Conservation (phyloP, 2,329 filamentous ascomycete genomes). For the Raffaelea deltoideospora region DNA sequence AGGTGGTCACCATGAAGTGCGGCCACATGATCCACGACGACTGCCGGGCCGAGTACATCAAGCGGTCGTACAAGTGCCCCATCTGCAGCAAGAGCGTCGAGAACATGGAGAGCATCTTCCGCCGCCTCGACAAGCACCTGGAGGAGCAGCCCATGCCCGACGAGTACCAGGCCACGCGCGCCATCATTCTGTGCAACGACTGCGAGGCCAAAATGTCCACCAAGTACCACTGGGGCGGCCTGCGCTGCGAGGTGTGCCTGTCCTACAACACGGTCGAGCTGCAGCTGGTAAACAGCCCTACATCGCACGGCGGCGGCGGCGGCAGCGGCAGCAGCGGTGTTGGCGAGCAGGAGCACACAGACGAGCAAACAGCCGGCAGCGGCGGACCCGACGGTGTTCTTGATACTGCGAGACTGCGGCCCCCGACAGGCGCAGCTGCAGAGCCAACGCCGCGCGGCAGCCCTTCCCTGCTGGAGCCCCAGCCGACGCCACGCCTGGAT, state of each 20-base stretch:
- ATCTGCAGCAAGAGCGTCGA: constrained; percentile 93
- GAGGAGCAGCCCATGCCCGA: constrained; percentile 80
- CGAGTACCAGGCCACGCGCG: constrained; percentile 65
- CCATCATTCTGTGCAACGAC: constrained; percentile 85
- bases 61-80: constrained; percentile 84
- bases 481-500: neutral
- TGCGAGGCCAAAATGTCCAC: constrained; percentile 79
- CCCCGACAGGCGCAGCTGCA: too few species aligned
- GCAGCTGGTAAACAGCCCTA: constrained; percentile 35
- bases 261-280: constrained; percentile 58
- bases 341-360: constrained; percentile 5
- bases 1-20: constrained; percentile 87
- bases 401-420: too few species aligned
- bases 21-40: constrained; percentile 89
- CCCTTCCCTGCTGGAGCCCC: neutral
- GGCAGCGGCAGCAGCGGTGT: too few species aligned
- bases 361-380: neutral
- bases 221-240: constrained; percentile 83
- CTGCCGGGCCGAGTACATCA: constrained; percentile 81
- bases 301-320: constrained; percentile 14
- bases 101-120: constrained; percentile 94
- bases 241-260: constrained; percentile 66
- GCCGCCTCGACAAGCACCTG: constrained; percentile 78
- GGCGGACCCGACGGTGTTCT: too few species aligned
- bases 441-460: too few species aligned